These are phyloP conservation scores for Casuarina equisetifolia DNA, from an alignment of 306 rosid genomes.

Conservation along the genomic window DNA sequence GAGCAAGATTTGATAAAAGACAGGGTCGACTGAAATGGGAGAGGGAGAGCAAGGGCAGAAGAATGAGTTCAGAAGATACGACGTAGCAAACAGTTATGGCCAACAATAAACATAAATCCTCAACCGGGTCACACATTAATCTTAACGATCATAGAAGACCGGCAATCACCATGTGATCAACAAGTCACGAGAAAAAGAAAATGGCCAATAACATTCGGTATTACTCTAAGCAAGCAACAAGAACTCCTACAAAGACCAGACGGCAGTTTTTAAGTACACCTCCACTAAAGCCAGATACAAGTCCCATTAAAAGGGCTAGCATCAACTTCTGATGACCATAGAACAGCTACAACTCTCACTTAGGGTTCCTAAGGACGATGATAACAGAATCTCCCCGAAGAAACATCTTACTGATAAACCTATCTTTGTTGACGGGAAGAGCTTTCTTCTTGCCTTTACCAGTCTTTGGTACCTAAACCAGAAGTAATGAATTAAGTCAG, in stretches of 20 bases:
- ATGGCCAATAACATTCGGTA: not conserved
- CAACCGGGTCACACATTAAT: not conserved
- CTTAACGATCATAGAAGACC: not conserved
- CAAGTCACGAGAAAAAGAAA: not conserved
- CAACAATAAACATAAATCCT: not conserved
- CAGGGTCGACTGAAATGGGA: not conserved
- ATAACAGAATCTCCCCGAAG: conserved; percentile 54
- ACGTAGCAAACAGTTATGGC: not conserved
- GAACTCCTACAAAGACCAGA: not conserved
- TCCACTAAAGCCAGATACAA: not conserved
- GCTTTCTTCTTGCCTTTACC: conserved; percentile 65
- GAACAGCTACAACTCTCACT: conserved; percentile 9
- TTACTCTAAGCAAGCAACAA: not conserved
- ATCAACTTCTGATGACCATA: not conserved
- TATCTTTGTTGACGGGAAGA: conserved; percentile 58
- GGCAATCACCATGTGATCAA: conserved; percentile 4
- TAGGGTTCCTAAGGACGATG: conserved; percentile 60
- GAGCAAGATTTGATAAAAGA: too few relatives aligned
- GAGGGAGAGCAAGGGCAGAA: not conserved
- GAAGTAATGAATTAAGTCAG: not conserved
- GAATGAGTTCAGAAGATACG: not conserved
- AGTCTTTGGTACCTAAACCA: conserved; percentile 46
- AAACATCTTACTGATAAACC: conserved; percentile 63
- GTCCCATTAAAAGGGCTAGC: not conserved
- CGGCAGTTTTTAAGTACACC: not conserved